A percentile compares a stretch with the other conserved stretches of the same genome.
These are phyloP conservation scores for Amorphotheca resinae DNA, from an alignment of 495 filamentous ascomycete species.

Conservation along the genomic window DNA sequence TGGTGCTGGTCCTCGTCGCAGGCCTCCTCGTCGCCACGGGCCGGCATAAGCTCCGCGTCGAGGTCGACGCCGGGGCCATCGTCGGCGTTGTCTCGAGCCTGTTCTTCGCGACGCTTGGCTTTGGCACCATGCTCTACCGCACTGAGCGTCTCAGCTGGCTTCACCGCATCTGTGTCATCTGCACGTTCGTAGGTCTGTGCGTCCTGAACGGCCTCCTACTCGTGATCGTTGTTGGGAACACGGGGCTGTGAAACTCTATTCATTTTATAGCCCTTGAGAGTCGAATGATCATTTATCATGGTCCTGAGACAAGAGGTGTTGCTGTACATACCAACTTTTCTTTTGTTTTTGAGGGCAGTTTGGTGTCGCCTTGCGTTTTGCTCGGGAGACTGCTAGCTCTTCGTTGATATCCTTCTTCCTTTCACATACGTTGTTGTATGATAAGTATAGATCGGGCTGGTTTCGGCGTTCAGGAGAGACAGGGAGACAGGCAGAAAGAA, in stretches of 20 bases:
- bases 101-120: constrained; percentile 39
- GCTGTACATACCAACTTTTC: background rate
- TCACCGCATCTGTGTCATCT: constrained; percentile 30
- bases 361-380: too few species aligned
- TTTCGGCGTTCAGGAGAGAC: too few species aligned
- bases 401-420: too few species aligned
- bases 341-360: too few species aligned
- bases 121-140: constrained; percentile 36
- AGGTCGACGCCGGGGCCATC: constrained; percentile 49
- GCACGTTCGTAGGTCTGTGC: constrained; percentile 34
- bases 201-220: constrained; percentile 38
- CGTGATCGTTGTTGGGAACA: constrained; percentile 31
- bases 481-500: too few species aligned
- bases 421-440: too few species aligned
- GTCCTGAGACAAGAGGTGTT: background rate
- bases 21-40: constrained; percentile 41
- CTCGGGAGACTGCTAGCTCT: too few species aligned
- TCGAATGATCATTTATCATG: background rate
- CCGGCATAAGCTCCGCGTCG: constrained; percentile 35
- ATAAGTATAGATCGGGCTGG: too few species aligned
- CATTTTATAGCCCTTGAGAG: too few species aligned
- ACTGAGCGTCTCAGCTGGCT: constrained; percentile 28
- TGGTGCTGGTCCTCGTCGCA: constrained; percentile 41
- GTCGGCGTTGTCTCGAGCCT: constrained; percentile 43
- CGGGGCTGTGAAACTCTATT: background rate